Conservation (phyloP, 495 filamentous ascomycete species). For the Lindgomyces ingoldianus region DNA sequence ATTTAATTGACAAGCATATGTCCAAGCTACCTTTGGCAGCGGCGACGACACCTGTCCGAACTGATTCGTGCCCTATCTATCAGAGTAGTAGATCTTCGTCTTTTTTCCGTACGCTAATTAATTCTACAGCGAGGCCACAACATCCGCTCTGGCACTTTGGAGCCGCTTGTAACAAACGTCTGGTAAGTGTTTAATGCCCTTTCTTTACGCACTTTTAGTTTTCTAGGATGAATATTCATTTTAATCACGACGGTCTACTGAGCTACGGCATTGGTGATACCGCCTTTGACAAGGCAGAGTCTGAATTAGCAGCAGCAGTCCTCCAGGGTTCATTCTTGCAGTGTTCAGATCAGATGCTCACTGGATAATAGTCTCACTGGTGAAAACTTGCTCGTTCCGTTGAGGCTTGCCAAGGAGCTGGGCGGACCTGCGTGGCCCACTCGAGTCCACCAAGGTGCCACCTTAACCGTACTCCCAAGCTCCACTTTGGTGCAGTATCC, state of each 20-base stretch:
- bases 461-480: too few species aligned
- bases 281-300: conserved; percentile 79
- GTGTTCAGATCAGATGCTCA: too few species aligned
- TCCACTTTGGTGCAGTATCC: too few species aligned
- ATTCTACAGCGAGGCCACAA: too few species aligned
- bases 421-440: neutral
- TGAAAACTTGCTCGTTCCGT: neutral
- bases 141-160: too few species aligned
- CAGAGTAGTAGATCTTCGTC: too few species aligned
- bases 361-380: too few species aligned
- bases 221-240: conserved; percentile 72
- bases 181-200: neutral
- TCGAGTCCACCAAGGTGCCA: too few species aligned
- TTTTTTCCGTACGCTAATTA: neutral
- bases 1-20: conserved; percentile 84
- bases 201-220: conserved; percentile 24
- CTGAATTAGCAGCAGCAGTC: conserved; percentile 8
- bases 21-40: conserved; percentile 63
- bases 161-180: too few species aligned
- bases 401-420: neutral
- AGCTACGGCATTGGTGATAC: conserved; percentile 87
- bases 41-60: conserved; percentile 60
- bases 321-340: neutral
- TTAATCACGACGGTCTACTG: conserved; percentile 99
- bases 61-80: conserved; percentile 24